phyloP scores from a whole-genome alignment of 2,329 filamentous ascomycete genomes.

The Fusarium caatingaense region DNA sequence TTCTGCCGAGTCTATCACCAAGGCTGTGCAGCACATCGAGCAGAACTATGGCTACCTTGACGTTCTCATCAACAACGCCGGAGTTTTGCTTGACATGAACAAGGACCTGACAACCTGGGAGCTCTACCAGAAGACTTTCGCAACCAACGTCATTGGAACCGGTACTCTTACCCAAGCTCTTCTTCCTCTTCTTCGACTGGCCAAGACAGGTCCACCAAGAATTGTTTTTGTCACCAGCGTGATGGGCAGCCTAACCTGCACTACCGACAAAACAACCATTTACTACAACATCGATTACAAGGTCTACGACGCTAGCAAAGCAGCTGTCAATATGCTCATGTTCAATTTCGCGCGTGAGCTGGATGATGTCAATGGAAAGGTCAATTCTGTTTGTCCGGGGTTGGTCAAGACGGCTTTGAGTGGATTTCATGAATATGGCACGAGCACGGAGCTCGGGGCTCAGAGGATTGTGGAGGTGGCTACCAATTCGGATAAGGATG shows the following conservation, averaged over 20 bases:
- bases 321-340: constrained; percentile 56
- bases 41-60: constrained; percentile 47
- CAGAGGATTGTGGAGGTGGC: constrained; percentile 48
- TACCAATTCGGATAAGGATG: constrained; percentile 42
- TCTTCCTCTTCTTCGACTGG: constrained; percentile 47
- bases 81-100: constrained; percentile 44
- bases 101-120: constrained; percentile 44
- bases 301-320: constrained; percentile 56
- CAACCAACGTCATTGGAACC: constrained; percentile 53
- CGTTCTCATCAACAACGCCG: constrained; percentile 54
- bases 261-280: constrained; percentile 44
- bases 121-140: constrained; percentile 53
- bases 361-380: constrained; percentile 46
- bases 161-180: constrained; percentile 46
- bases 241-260: constrained; percentile 50
- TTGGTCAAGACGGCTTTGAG: constrained; percentile 49
- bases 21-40: constrained; percentile 39
- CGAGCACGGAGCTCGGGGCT: constrained; percentile 46
- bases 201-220: constrained; percentile 46
- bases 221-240: constrained; percentile 54
- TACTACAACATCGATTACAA: constrained; percentile 48
- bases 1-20: constrained; percentile 46
- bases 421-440: constrained; percentile 23
- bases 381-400: constrained; percentile 54
- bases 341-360: constrained; percentile 50